A percentile compares a stretch with the other conserved stretches of the same genome.
Conservation (phyloP, 1,284 basidiomycete genomes). For the Boletus coffeatus region DNA sequence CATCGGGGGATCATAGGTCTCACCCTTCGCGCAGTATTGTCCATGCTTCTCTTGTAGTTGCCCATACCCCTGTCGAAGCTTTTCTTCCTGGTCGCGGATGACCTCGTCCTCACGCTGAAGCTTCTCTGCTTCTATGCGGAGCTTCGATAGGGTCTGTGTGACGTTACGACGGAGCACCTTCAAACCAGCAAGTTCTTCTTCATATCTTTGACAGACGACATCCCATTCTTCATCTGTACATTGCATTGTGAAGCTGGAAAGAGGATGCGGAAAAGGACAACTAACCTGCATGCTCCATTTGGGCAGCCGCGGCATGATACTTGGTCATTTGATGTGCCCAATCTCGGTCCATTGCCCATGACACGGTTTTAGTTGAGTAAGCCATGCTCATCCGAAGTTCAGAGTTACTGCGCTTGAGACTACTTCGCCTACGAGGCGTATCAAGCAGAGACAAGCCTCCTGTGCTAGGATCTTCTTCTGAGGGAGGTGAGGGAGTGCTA, state of each 20-base stretch:
- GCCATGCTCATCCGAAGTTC: slow-evolving; percentile 44
- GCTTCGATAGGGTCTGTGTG: slow-evolving; percentile 44
- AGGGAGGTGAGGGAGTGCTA: slow-evolving; percentile 26
- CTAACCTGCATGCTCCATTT: slow-evolving; percentile 53
- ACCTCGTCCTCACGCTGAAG: slow-evolving; percentile 50
- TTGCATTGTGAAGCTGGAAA: slow-evolving; percentile 1
- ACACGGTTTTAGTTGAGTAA: slow-evolving; percentile 60
- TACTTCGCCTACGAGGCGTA: slow-evolving; percentile 47
- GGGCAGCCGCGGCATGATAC: slow-evolving; percentile 47
- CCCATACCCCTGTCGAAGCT: slow-evolving; percentile 45
- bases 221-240: slow-evolving; percentile 49
- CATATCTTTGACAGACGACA: slow-evolving; percentile 47
- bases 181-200: slow-evolving; percentile 54
- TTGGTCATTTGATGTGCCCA: slow-evolving; percentile 50
- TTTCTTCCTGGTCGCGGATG: slow-evolving; percentile 49
- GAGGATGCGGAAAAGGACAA: slow-evolving; percentile 5
- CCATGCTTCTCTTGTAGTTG: slow-evolving; percentile 52
- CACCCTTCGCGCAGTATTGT: slow-evolving; percentile 54
- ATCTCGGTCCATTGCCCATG: slow-evolving; percentile 66
- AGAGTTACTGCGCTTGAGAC: slow-evolving; percentile 48
- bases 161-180: slow-evolving; percentile 51
- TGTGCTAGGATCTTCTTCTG: slow-evolving; percentile 26
- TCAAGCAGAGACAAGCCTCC: slow-evolving; percentile 21
- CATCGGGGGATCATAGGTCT: slow-evolving; percentile 9
- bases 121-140: slow-evolving; percentile 51